phyloP scores from a whole-genome alignment of 805 yeast genomes.

The Kregervanrija fluxuum region DNA sequence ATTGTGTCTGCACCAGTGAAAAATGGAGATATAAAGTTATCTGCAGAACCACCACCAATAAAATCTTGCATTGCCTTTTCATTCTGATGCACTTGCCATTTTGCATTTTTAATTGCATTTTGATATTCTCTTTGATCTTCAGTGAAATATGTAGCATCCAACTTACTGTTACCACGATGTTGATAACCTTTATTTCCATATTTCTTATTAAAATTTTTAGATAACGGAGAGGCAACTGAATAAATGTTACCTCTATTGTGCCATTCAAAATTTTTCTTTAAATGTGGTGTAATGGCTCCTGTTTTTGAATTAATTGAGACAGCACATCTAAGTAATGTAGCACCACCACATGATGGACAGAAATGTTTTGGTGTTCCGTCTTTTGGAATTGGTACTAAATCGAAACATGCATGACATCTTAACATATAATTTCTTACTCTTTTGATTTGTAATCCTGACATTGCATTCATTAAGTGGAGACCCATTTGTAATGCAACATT shows the following conservation, averaged over 20 bases:
- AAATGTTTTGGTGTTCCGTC: conserved; percentile 75
- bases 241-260: conserved; percentile 77
- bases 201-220: conserved; percentile 62
- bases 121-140: conserved; percentile 95
- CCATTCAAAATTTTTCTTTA: conserved; percentile 93
- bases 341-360: conserved; percentile 94
- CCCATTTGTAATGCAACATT: conserved; percentile 92
- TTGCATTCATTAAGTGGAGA: conserved; percentile 72
- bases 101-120: conserved; percentile 79
- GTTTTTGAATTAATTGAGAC: conserved; percentile 74
- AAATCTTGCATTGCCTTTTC: conserved; percentile 82
- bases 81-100: conserved; percentile 79
- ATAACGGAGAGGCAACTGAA: conserved; percentile 80
- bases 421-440: conserved; percentile 88
- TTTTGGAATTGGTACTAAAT: conserved; percentile 69
- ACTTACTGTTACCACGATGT: conserved; percentile 51
- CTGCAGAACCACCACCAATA: conserved; percentile 93
- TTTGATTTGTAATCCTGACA: conserved; percentile 78
- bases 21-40: conserved; percentile 85
- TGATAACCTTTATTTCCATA: conserved; percentile 77
- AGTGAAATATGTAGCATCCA: conserved; percentile 55
- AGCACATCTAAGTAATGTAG: conserved; percentile 82
- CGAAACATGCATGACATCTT: conserved; percentile 96
- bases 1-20: conserved; percentile 47
- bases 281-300: conserved; percentile 81